Conservation (phyloP, 805 yeast species). For the Lipomyces yamadae region DNA sequence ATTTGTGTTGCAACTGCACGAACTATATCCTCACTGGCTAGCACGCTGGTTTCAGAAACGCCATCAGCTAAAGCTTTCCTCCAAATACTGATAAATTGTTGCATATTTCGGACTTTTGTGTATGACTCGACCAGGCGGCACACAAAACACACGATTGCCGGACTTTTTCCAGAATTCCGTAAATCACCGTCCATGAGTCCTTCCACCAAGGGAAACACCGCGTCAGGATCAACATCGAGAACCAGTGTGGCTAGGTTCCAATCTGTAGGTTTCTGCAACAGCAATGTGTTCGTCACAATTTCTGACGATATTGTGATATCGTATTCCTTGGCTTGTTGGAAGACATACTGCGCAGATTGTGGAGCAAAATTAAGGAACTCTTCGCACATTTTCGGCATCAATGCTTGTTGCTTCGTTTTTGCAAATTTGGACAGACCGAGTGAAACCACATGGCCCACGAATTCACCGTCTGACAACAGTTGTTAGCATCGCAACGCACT, state of each 20-base stretch:
- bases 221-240: slow-evolving; percentile 26
- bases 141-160: slow-evolving; percentile 7
- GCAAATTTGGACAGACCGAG: slow-evolving; percentile 30
- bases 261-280: slow-evolving; percentile 8
- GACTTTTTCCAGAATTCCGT: not conserved
- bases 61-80: slow-evolving; percentile 9
- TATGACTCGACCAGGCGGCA: slow-evolving; percentile 17
- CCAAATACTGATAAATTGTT: slow-evolving; percentile 19
- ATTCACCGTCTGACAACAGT: slow-evolving; percentile 8
- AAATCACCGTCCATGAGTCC: slow-evolving; percentile 5
- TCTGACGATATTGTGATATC: slow-evolving; percentile 22
- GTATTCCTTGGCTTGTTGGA: slow-evolving; percentile 9
- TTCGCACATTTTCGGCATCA: slow-evolving; percentile 25
- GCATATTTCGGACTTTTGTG: slow-evolving; percentile 22
- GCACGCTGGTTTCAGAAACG: not conserved
- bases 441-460: slow-evolving; percentile 21
- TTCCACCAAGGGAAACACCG: slow-evolving; percentile 24
- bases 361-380: slow-evolving; percentile 22
- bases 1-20: slow-evolving; percentile 10
- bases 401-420: slow-evolving; percentile 21
- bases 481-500: not conserved
- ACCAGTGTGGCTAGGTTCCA: slow-evolving; percentile 29
- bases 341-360: slow-evolving; percentile 8
- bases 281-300: slow-evolving; percentile 12
- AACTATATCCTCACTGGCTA: slow-evolving; percentile 11